phyloP scores from a whole-genome alignment of 2,329 filamentous ascomycete genomes.

The Apiospora sp. region DNA sequence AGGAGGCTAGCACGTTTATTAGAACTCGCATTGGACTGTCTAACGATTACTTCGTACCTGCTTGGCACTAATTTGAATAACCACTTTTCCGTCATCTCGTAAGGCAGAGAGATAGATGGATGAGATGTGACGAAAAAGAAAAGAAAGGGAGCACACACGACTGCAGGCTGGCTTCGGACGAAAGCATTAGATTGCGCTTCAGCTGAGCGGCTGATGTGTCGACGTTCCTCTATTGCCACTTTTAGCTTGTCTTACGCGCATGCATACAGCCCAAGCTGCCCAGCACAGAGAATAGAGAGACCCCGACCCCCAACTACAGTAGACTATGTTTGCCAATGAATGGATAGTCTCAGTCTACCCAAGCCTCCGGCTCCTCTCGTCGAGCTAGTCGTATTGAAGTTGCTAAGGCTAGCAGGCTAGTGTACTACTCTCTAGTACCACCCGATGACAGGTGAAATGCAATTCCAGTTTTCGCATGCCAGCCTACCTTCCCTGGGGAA shows the following conservation, averaged over 20 bases:
- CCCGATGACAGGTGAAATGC: background rate
- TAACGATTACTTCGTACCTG: too few relatives aligned
- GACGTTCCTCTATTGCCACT: background rate
- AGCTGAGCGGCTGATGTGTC: constrained; percentile 13
- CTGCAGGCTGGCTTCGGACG: background rate
- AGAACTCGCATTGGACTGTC: too few relatives aligned
- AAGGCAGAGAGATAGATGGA: background rate
- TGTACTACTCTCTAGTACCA: background rate
- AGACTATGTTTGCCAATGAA: too few relatives aligned
- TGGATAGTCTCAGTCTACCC: background rate
- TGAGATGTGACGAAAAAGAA: background rate
- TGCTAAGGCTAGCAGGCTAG: background rate
- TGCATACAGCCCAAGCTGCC: constrained; percentile 4
- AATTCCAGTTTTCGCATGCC: background rate
- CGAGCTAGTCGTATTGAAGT: background rate
- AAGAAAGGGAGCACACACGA: background rate
- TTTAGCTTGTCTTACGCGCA: constrained; percentile 9
- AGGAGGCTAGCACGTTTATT: too few relatives aligned
- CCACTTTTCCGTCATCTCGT: background rate
- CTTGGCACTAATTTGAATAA: too few relatives aligned
- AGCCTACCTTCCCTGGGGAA: background rate
- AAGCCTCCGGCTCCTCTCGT: background rate
- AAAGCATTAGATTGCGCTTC: background rate
- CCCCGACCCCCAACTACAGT: too few relatives aligned
- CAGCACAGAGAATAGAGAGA: too few relatives aligned